Evolutionary conservation across 179 eudicot genomes (phyloP), one percentile per base, ranked within the genome.

Genomic region (Beta corolliflora): DNA sequence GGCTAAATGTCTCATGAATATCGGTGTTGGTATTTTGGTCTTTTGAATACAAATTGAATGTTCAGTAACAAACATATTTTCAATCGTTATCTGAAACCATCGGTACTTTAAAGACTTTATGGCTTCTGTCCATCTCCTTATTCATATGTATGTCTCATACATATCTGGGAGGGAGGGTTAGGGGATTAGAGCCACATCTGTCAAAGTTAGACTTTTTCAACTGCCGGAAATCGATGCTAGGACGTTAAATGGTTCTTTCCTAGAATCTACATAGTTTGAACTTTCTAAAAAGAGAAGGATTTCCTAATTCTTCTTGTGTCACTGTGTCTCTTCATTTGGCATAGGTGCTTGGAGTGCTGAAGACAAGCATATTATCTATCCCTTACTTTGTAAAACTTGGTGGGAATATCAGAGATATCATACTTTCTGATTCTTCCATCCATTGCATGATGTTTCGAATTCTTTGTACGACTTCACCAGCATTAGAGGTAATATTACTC

Each of bases 381-480:
- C 88, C 91, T 69, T 83, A 87, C 84, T 80, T 79, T 65, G 80
- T 77, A 70, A 97, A 88, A 81, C 81, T 97, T 80, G 93, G 91
- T 71, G 91, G 85, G 75, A 81, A 81, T 78, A 87, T 94, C 72
- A 85, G 84, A 70, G 93, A 93, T 87, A 81, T 92, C 59, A 65
- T 97, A 80, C 85, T 94, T 75, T 83, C 85, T 80, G 99, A 97
- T 87, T 84, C 95, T 83, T 94, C 99, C 41, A 77, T 97, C 74
- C 99, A 94, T 88, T 77, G 83, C 87, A 81, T 89, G 81, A 87
- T 97, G 61, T 87, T 92, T 85, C 97, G 92, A 81, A 90, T 94
- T 85, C 82, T 92, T 64, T 93, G 97, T 93, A 91, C 90, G 71
- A 97, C 97, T 59, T 69, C 91, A 59, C 86, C 88, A 46, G 88